Evolutionary conservation across 345 rosid species (phyloP).

Genomic region (Eucalyptus rudis): DNA sequence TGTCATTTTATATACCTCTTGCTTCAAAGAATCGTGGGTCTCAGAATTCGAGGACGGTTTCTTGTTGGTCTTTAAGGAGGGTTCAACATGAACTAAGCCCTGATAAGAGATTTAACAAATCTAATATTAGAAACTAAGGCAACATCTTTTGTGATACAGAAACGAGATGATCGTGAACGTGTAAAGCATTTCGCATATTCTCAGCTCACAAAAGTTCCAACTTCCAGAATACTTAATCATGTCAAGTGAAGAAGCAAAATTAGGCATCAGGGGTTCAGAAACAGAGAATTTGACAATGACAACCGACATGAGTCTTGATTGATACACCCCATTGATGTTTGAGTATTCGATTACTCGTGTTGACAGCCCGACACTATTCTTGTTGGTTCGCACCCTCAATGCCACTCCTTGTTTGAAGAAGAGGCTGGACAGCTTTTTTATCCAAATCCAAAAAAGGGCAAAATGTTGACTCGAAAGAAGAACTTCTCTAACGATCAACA

Average conservation of each 20-base stretch:
- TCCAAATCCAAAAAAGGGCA: not conserved
- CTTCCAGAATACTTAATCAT: not conserved
- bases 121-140: not conserved
- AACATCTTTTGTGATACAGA: not conserved
- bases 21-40: conserved; percentile 53
- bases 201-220: not conserved
- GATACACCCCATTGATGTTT: not conserved
- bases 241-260: not conserved
- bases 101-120: conserved; percentile 9
- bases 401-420: not conserved
- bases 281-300: not conserved
- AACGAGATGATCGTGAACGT: not conserved
- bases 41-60: conserved; percentile 27
- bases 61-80: conserved; percentile 23
- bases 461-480: not conserved
- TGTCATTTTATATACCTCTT: conserved; percentile 45
- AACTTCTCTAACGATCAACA: not conserved
- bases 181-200: not conserved
- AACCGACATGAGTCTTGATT: not conserved
- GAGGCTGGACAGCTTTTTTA: not conserved
- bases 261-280: not conserved
- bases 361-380: not conserved
- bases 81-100: conserved; percentile 42
- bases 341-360: not conserved
- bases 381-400: not conserved